Conservation (phyloP, 306 rosid species). For the Sphenostylis stenocarpa region DNA sequence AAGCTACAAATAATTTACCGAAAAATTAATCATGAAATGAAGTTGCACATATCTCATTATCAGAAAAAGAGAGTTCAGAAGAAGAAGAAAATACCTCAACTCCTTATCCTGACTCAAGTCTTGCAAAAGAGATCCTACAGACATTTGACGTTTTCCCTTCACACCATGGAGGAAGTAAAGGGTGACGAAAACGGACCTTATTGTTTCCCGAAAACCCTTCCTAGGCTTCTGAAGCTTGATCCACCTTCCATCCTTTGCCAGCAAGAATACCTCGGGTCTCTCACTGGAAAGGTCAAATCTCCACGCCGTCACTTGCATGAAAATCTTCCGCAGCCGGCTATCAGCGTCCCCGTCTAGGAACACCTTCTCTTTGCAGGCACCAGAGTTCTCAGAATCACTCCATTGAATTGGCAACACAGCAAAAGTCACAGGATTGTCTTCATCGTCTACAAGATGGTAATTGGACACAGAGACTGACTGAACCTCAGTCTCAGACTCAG, state of each 20-base stretch:
- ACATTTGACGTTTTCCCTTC: slow-evolving; percentile 45
- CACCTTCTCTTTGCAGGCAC: slow-evolving; percentile 11
- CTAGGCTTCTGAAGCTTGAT: slow-evolving; percentile 70
- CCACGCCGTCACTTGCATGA: slow-evolving; percentile 69
- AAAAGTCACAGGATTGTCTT: slow-evolving; percentile 54
- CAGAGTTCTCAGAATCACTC: slow-evolving; percentile 42
- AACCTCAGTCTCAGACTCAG: slow-evolving; percentile 25
- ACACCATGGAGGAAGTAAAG: slow-evolving; percentile 57
- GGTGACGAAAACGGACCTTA: slow-evolving; percentile 60
- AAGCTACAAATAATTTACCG: slow-evolving; percentile 44
- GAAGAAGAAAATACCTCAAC: slow-evolving; percentile 51
- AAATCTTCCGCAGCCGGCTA: slow-evolving; percentile 52
- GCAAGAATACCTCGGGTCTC: slow-evolving; percentile 64
- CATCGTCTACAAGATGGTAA: slow-evolving; percentile 64
- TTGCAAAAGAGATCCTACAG: slow-evolving; percentile 59
- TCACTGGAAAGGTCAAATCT: slow-evolving; percentile 55
- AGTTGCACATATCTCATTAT: background rate
- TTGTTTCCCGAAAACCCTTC: slow-evolving; percentile 51
- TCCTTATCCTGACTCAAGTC: slow-evolving; percentile 46
- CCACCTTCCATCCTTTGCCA: slow-evolving; percentile 62
- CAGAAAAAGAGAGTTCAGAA: background rate
- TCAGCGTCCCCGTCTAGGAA: slow-evolving; percentile 56
- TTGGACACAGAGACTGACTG: slow-evolving; percentile 43
- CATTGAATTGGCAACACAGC: slow-evolving; percentile 67
- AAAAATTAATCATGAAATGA: background rate